Evolutionary conservation across 139 green algal species (phyloP), one percentile per base, ranked within the genome.

Genomic region (Axilococcus clingmanii): DNA sequence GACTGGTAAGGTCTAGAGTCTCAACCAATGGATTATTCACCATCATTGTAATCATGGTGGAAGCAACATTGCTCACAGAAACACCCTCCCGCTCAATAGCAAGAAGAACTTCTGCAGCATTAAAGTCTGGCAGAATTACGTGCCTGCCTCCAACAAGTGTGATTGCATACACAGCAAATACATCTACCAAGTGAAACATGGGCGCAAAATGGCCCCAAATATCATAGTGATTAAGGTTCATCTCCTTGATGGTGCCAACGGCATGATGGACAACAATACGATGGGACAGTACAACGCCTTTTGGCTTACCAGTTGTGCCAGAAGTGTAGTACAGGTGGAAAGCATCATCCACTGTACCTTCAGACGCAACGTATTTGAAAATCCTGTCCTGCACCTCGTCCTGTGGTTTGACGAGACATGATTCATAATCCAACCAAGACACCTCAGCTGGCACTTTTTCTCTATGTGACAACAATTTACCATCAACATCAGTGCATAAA

Each of bases 121-220:
- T 72, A 65, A 94, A 95, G 22, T 36, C 55, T 16, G 71, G 73
- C 22, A 84, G 52, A 22, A 80, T 65, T 16, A 93, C 80, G 63
- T 94, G 84, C 32, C 82, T 65, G 5, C 82, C 86, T 1, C 84
- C 85, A 50, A 90, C 66, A 35, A 85, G 55, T 0, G 82, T 92
- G 46, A 95, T 76, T 27, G 80, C 72, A 55, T 91, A 94, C 7
- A 91, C 66, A 4, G 85, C 87, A 75, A 95, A 95, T 15, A 81
- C 84, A 48, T 95, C 87, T 35, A 95, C 86, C 51, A 95, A 78
- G 65, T 95, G 87, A 66, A 95, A 95, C 63, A 95, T 85, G 7
- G 87, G 87, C 11, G 87, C 86, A 53, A 88, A 76, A 62, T 94
- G 86, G 35, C 70, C 68, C 86, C 86, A 94, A 33, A 91, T 64